Conservation (phyloP, 2,329 filamentous ascomycete species). For the Hypoxylon sp. region DNA sequence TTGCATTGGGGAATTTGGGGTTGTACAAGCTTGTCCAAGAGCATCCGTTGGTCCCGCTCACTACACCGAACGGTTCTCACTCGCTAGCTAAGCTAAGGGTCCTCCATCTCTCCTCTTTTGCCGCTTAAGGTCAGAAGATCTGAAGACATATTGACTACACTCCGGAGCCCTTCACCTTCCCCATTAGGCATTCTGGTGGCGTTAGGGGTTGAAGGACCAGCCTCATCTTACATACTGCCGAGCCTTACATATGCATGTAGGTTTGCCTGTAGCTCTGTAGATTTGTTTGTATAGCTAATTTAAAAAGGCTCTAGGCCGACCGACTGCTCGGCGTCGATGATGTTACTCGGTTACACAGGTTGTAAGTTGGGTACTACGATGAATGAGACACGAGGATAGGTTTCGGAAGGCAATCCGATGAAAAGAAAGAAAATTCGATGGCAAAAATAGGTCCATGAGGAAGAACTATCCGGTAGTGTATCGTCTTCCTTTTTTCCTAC, state of each 20-base stretch:
- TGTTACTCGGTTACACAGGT: constrained; percentile 30
- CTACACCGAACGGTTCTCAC: background rate
- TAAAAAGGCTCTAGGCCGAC: constrained; percentile 18
- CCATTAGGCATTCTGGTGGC: background rate
- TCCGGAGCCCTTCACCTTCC: background rate
- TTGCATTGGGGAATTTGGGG: background rate
- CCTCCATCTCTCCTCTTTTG: background rate
- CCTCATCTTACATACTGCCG: constrained; percentile 6
- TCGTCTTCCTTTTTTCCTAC: background rate
- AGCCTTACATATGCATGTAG: constrained; percentile 2
- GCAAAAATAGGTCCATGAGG: background rate
- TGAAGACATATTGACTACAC: background rate
- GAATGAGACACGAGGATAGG: constrained; percentile 19
- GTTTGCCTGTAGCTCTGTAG: constrained; percentile 2
- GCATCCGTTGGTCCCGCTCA: background rate
- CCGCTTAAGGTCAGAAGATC: constrained; percentile 1
- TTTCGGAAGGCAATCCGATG: constrained; percentile 27
- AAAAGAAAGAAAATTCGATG: too few species aligned
- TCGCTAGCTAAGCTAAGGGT: background rate
- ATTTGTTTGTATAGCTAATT: background rate
- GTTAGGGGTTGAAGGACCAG: constrained; percentile 1
- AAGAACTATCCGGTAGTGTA: constrained; percentile 2
- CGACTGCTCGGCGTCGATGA: constrained; percentile 26
- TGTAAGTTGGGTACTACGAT: background rate
- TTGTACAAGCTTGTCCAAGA: background rate